A percentile compares a stretch with the other conserved stretches of the same genome.
These are phyloP conservation scores for Globisporangium yorkense DNA, from an alignment of 352 stramenopile species.

Conservation along the genomic window DNA sequence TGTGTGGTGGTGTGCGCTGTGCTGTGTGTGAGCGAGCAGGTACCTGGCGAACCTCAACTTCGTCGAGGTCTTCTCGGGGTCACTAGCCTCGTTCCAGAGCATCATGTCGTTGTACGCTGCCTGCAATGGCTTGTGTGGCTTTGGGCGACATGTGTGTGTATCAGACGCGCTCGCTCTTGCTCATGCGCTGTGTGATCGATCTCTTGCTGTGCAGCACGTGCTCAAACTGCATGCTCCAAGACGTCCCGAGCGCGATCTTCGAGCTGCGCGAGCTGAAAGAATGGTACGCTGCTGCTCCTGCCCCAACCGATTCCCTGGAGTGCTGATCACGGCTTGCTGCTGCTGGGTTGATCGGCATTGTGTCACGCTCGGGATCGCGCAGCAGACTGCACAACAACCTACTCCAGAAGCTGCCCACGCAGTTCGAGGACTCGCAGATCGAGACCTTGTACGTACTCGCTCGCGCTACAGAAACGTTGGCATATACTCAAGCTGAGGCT, in stretches of 20 bases:
- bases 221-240: slow-evolving; percentile 27
- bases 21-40: neutral
- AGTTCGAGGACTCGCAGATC: slow-evolving; percentile 27
- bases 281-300: slow-evolving; percentile 16
- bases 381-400: slow-evolving; percentile 17
- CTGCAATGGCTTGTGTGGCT: neutral
- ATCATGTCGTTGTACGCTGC: slow-evolving; percentile 12
- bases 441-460: slow-evolving; percentile 24
- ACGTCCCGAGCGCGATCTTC: slow-evolving; percentile 27
- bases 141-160: neutral
- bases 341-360: neutral
- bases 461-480: neutral
- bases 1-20: neutral
- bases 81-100: slow-evolving; percentile 15
- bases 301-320: too few relatives aligned
- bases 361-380: neutral
- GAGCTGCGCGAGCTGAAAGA: slow-evolving; percentile 18
- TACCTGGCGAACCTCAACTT: slow-evolving; percentile 16
- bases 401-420: slow-evolving; percentile 23
- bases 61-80: slow-evolving; percentile 13
- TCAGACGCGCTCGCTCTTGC: neutral
- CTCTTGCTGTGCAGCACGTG: slow-evolving; percentile 19
- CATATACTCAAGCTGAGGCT: neutral
- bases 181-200: neutral
- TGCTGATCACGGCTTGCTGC: neutral